Evolutionary conservation across 73 alveolate genomes (phyloP), one percentile per base, ranked within the genome.

Genomic region (Paramecium sonneborni): DNA sequence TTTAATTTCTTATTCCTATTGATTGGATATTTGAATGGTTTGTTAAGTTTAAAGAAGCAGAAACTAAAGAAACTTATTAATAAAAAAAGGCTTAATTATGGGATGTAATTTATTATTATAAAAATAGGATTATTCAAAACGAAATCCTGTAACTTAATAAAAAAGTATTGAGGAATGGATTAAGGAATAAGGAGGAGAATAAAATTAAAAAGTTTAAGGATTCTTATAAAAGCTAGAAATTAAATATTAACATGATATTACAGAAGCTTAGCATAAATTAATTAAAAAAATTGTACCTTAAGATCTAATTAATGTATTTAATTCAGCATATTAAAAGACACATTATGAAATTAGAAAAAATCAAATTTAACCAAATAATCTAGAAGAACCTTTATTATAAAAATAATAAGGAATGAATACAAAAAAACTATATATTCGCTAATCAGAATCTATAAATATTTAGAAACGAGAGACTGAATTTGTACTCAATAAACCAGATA

Each of bases 161-260:
- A 86, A 86, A 41, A 69, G 88, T 34, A 86, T 86, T 15, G 93
- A 86, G 7, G 79, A 86, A 67, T 86, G 93, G 93, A 62, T 76
- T n/a, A 67, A 86, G 9, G 84, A 67, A 67, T 67, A 30, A 26
- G 38, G 44, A 24, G 38, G 44, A 8, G 84, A 67, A 24, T 10
- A 26, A 23, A 32, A 11, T 67, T 11, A 24, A 67, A 12, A 30
- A 2, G 26, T 67, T 26, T 11, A 67, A 67, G 84, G 44, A 67
- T 67, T 32, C 6, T 18, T 52, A 21, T 18, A 52, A 52, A 52
- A 52, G 23, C 18, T 52, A 52, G 68, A 52, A 52, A 18, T 52
- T n/a, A 18, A 52, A 18, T 52, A 52, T 21, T 52, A 52, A 18
- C n/a, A 52, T n/a, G 68, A 52, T 14, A 52, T 52, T 18, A 18